phyloP scores from a whole-genome alignment of 331 rosid species.

The Erythrophleum ivorense region DNA sequence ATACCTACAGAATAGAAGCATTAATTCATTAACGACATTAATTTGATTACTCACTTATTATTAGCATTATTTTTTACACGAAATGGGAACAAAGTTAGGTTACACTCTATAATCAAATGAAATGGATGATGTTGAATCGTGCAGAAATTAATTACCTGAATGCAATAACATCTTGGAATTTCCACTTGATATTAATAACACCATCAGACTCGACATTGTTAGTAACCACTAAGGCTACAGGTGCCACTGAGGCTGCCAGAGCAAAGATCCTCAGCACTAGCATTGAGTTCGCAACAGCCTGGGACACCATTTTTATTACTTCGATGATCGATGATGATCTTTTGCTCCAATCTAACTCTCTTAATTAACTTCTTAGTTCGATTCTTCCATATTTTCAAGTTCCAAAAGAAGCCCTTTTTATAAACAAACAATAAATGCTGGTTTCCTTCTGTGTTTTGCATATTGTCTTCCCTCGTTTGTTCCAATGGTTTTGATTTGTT shows the following conservation, averaged over 20 bases:
- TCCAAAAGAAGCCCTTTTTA: constrained; percentile 28
- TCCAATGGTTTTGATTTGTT: constrained; percentile 41
- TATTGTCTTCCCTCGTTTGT: constrained; percentile 34
- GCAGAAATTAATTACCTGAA: constrained; percentile 39
- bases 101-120: no score
- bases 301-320: constrained; percentile 38
- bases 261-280: constrained; percentile 48
- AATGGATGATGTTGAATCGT: not conserved
- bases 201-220: constrained; percentile 30
- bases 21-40: no score
- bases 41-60: no score
- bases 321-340: not conserved
- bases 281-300: constrained; percentile 37
- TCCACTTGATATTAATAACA: not conserved
- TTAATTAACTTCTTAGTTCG: not conserved
- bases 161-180: constrained; percentile 35
- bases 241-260: constrained; percentile 42
- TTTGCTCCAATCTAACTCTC: not conserved
- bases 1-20: constrained; percentile 30
- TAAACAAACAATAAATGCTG: constrained; percentile 20
- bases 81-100: no score
- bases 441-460: not conserved
- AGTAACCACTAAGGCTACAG: constrained; percentile 36
- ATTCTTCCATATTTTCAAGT: not conserved
- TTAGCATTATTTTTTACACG: no score